Percentiles rank a stretch among this genome's conserved stretches.
Conservation (phyloP, 352 stramenopile species). For the Blastocystis sp. region DNA sequence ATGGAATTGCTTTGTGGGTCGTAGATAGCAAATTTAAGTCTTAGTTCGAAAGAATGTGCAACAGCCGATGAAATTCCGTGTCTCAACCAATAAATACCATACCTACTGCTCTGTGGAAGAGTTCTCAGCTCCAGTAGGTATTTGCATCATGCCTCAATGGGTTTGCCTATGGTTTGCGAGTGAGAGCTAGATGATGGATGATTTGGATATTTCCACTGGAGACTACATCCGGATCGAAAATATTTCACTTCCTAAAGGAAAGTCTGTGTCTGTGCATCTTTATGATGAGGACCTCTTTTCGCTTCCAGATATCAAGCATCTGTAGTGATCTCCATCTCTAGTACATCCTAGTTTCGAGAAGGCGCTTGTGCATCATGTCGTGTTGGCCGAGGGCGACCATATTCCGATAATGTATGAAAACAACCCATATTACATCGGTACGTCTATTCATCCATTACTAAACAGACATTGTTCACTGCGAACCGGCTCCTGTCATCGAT, state of each 20-base stretch:
- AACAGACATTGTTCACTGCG: conserved; percentile 44
- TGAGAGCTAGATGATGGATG: conserved; percentile 37
- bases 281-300: not conserved
- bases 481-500: conserved; percentile 10
- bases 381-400: conserved; percentile 12
- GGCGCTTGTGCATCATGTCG: not conserved
- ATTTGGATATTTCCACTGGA: not conserved
- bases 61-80: conserved; percentile 24
- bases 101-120: conserved; percentile 31
- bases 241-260: conserved; percentile 27
- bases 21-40: not conserved
- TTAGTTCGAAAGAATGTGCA: conserved; percentile 31
- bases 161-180: not conserved
- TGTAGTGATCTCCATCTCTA: not conserved
- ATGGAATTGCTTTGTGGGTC: not conserved
- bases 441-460: not conserved
- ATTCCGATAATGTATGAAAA: conserved; percentile 23
- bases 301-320: not conserved
- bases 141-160: not conserved
- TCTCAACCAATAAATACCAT: conserved; percentile 39
- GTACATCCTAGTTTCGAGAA: conserved; percentile 7
- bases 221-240: conserved; percentile 31
- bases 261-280: not conserved
- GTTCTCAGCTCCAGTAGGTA: not conserved
- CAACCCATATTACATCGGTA: conserved; percentile 5